Evolutionary conservation across 1,284 basidiomycete genomes (phyloP), one percentile per base, ranked within the genome.

Genomic region (Fomitopsis schrenkii): DNA sequence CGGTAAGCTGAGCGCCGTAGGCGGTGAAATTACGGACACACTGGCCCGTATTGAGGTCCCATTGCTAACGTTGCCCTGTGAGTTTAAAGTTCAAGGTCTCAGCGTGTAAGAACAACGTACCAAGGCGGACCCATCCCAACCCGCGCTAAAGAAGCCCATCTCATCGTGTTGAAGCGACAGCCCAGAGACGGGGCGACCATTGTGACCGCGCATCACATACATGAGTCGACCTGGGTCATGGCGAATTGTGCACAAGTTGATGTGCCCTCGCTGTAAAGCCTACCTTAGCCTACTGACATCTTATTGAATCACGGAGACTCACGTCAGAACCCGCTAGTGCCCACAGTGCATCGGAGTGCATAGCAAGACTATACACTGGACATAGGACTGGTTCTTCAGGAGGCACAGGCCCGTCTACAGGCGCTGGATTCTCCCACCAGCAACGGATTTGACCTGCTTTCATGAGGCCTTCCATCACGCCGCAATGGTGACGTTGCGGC

Each of bases 11-110:
- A 2, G 94, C 88, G 30, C 90, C 89, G 70, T 97, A 94, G 0
- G 90, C 85, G 0, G 85, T 87, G 70, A 93, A 98, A 44, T 83
- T 86, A 50, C 95, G 86, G 5, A 90, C 83, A 38, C 81, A 79
- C 66, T 93, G 84, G 1, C 97, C 97, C 0, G 91, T 97, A 70
- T 99, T 93, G 55, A 99, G 82, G 76, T 99, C 97, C 97, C 97
- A 99, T 86, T 97, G 93, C 94, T 98, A 71, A 19, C 35, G 35
- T 9, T 36, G 33, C 4, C 8, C 38, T 35, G 14, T 50, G 5
- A 40, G 22, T n/a, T 4, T 5, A 28, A n/a, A 3, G 38, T 44
- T 2, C 3, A 38, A 36, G 28, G 6, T 22, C 30, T 14, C 17
- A n/a, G 5, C 19, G 28, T 53, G 28, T 42, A 17, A 33, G 8